These are phyloP conservation scores for Aspergillus latus DNA, from an alignment of 2,329 filamentous ascomycete genomes.

Conservation along the genomic window DNA sequence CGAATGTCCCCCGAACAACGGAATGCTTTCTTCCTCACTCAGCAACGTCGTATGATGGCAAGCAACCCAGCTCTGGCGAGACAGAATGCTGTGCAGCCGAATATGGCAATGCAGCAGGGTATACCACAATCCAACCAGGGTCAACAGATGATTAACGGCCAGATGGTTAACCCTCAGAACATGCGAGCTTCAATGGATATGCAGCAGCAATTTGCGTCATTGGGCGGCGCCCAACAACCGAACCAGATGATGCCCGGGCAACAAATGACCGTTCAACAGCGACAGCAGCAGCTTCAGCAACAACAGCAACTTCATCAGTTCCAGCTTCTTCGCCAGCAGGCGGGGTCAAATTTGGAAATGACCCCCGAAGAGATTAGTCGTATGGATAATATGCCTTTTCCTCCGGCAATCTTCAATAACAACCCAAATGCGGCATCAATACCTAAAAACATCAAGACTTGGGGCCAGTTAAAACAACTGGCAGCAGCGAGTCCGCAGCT, in stretches of 20 bases:
- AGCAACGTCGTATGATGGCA: constrained; percentile 31
- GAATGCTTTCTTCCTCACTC: constrained; percentile 32
- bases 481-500: constrained; percentile 48
- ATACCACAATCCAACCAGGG: constrained; percentile 35
- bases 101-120: constrained; percentile 32
- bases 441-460: constrained; percentile 54
- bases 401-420: constrained; percentile 34
- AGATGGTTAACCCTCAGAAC: constrained; percentile 35
- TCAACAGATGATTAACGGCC: constrained; percentile 32
- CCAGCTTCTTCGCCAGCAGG: constrained; percentile 36
- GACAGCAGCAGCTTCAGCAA: constrained; percentile 28
- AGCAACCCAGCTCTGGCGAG: constrained; percentile 35
- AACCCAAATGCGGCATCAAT: constrained; percentile 37
- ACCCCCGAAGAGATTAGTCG: constrained; percentile 42
- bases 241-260: constrained; percentile 35
- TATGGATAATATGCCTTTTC: constrained; percentile 45
- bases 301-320: constrained; percentile 35
- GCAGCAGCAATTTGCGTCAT: constrained; percentile 35
- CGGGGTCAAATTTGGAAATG: constrained; percentile 34
- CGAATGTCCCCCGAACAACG: constrained; percentile 39
- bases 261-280: constrained; percentile 36
- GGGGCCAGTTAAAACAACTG: constrained; percentile 59
- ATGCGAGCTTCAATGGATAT: constrained; percentile 37
- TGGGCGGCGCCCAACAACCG: constrained; percentile 31
- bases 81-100: constrained; percentile 32